These are phyloP conservation scores for Saprolegnia diclina DNA, from an alignment of 352 stramenopile genomes.

Conservation along the genomic window DNA sequence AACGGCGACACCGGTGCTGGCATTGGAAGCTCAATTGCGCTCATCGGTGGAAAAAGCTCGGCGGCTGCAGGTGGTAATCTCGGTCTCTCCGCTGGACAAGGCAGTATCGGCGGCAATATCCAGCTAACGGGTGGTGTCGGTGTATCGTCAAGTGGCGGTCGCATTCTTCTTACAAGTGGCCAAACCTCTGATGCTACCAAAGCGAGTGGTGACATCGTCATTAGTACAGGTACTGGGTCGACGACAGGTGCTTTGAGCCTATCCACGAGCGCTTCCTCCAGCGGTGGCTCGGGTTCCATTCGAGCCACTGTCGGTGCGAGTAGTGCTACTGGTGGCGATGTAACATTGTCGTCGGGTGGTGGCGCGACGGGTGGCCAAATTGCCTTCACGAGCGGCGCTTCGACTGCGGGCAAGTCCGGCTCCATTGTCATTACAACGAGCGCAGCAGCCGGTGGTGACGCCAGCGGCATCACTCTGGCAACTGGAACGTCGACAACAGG, in stretches of 20 bases:
- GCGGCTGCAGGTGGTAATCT: neutral
- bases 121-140: slow-evolving; percentile 2
- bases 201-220: slow-evolving; percentile 12
- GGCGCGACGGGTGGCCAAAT: neutral
- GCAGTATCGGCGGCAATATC: slow-evolving; percentile 5
- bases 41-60: neutral
- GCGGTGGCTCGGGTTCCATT: neutral
- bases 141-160: slow-evolving; percentile 1
- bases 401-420: slow-evolving; percentile 13
- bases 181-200: neutral
- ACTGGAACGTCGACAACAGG: slow-evolving; percentile 11
- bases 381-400: neutral
- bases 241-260: neutral
- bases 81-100: slow-evolving; percentile 7
- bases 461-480: neutral
- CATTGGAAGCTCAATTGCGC: neutral
- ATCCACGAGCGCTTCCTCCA: neutral
- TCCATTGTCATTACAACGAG: slow-evolving; percentile 3
- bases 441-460: slow-evolving; percentile 1
- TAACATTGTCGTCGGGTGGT: neutral
- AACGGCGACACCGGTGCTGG: neutral
- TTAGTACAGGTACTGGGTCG: neutral
- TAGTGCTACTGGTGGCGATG: neutral
- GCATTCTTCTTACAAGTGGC: slow-evolving; percentile 6
- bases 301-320: neutral